Evolutionary conservation across 176 grass and related monocot genomes (phyloP).

Genomic region (Themeda triandra): DNA sequence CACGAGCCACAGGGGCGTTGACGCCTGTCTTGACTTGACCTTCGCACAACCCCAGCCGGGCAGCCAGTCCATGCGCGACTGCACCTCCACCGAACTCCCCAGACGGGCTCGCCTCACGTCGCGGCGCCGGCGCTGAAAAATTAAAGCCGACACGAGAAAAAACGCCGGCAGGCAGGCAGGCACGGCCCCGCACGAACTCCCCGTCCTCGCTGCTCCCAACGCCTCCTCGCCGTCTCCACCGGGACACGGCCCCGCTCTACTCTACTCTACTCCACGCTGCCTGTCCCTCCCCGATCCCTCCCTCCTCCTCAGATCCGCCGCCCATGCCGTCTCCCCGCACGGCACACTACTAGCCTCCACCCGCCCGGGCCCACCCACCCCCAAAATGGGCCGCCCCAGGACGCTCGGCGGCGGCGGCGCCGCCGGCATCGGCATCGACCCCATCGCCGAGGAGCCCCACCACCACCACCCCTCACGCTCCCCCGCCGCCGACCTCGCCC

Average conservation of each 20-base stretch:
- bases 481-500: neutral
- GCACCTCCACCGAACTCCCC: neutral
- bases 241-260: neutral
- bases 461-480: neutral
- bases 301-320: constrained; percentile 31
- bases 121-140: constrained; percentile 29
- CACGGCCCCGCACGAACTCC: constrained; percentile 41
- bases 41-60: no score
- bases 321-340: neutral
- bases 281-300: neutral
- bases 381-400: constrained; percentile 53
- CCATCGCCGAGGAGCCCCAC: constrained; percentile 51
- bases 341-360: neutral
- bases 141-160: constrained; percentile 36
- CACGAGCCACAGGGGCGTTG: neutral
- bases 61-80: no score
- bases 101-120: neutral
- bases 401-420: neutral
- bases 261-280: neutral
- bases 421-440: constrained; percentile 72
- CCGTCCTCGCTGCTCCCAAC: neutral
- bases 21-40: neutral
- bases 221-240: constrained; percentile 22
- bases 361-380: no score
- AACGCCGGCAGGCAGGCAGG: constrained; percentile 1